phyloP scores from a whole-genome alignment of 306 rosid genomes.

The Pyrus betulifolia region DNA sequence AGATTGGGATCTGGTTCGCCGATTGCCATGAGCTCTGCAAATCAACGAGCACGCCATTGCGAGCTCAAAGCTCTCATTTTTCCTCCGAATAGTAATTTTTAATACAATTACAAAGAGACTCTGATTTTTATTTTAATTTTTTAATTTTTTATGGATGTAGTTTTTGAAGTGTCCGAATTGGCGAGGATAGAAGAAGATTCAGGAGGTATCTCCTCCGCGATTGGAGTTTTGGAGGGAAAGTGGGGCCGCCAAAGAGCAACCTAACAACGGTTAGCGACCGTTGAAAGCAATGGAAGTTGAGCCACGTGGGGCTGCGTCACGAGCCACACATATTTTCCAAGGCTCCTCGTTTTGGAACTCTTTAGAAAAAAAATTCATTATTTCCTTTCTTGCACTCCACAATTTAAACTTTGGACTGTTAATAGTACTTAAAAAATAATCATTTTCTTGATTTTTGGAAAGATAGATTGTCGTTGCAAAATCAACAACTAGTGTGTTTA shows the following conservation, averaged over 20 bases:
- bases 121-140: neutral
- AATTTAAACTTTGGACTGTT: too few species aligned
- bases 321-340: slow-evolving; percentile 3
- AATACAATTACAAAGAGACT: neutral
- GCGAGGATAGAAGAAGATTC: slow-evolving; percentile 47
- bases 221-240: slow-evolving; percentile 36
- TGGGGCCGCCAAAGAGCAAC: slow-evolving; percentile 18
- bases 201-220: slow-evolving; percentile 40
- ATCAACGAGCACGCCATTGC: slow-evolving; percentile 57
- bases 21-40: slow-evolving; percentile 53
- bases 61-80: slow-evolving; percentile 65
- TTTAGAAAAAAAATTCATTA: neutral
- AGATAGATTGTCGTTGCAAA: too few species aligned
- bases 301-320: slow-evolving; percentile 17
- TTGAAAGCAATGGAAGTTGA: neutral
- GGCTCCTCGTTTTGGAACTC: neutral
- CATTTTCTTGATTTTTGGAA: rapidly evolving
- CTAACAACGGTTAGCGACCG: slow-evolving; percentile 11
- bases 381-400: too few species aligned
- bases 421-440: too few species aligned
- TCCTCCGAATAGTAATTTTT: neutral
- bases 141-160: neutral
- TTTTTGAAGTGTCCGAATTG: neutral
- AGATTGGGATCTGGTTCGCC: slow-evolving; percentile 40
- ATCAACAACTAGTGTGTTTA: too few species aligned